Conservation (phyloP, 2,329 filamentous ascomycete genomes). For the Hypomyces perniciosus region DNA sequence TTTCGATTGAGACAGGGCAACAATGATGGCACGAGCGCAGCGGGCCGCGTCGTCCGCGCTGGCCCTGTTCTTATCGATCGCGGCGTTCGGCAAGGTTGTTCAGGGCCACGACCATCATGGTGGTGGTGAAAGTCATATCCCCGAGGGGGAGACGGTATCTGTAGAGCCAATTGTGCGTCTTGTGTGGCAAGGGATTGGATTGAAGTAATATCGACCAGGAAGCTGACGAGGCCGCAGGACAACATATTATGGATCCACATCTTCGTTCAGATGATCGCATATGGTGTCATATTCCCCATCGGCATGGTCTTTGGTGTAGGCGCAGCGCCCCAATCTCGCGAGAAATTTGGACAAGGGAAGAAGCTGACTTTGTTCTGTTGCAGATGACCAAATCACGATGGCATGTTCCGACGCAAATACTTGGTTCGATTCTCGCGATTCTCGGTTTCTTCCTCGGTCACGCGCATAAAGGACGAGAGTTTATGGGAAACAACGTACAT, state of each 20-base stretch:
- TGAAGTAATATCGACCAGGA: background rate
- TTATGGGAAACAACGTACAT: slow-evolving; percentile 70
- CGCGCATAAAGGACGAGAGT: slow-evolving; percentile 81
- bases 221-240: slow-evolving; percentile 50
- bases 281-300: slow-evolving; percentile 85
- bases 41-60: slow-evolving; percentile 13
- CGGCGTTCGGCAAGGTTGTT: slow-evolving; percentile 20
- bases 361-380: slow-evolving; percentile 7
- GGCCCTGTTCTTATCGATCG: slow-evolving; percentile 17
- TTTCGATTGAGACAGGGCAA: background rate
- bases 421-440: slow-evolving; percentile 69
- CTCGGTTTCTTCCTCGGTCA: slow-evolving; percentile 90
- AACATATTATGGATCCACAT: slow-evolving; percentile 91
- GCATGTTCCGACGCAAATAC: slow-evolving; percentile 84
- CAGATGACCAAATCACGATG: slow-evolving; percentile 85
- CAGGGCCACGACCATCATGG: slow-evolving; percentile 44
- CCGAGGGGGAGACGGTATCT: slow-evolving; percentile 64
- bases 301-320: slow-evolving; percentile 92
- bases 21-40: slow-evolving; percentile 12
- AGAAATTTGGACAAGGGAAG: background rate
- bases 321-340: slow-evolving; percentile 10
- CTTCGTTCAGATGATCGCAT: slow-evolving; percentile 76
- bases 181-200: background rate
- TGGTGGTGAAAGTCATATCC: slow-evolving; percentile 47
- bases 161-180: slow-evolving; percentile 62